Evolutionary conservation across 2,329 filamentous ascomycete species (phyloP).

Genomic region (Didymella pomorum): DNA sequence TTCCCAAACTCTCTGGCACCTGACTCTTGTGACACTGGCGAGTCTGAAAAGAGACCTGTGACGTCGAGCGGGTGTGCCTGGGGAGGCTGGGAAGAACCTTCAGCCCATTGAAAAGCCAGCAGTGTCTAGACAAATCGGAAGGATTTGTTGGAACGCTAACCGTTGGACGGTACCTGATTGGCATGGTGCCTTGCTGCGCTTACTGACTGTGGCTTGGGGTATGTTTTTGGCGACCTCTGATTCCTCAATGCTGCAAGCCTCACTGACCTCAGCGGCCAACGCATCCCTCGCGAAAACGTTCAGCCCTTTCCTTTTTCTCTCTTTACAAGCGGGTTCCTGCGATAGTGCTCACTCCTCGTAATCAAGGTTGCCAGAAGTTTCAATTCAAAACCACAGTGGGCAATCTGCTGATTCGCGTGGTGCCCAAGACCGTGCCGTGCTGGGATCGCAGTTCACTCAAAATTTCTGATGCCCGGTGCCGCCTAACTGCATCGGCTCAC

Average conservation of each 20-base stretch:
- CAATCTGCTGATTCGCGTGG: slow-evolving; percentile 11
- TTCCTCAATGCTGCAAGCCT: slow-evolving; percentile 30
- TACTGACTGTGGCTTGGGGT: slow-evolving; percentile 25
- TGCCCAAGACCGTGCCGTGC: slow-evolving; percentile 11
- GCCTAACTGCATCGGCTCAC: slow-evolving; percentile 29
- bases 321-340: slow-evolving; percentile 19
- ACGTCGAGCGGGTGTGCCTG: slow-evolving; percentile 28
- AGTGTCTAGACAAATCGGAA: slow-evolving; percentile 40
- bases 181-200: slow-evolving; percentile 29
- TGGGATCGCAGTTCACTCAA: slow-evolving; percentile 1
- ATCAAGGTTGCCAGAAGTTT: slow-evolving; percentile 16
- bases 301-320: slow-evolving; percentile 16
- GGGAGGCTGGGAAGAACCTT: slow-evolving; percentile 32
- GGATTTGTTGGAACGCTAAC: slow-evolving; percentile 31
- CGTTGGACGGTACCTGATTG: slow-evolving; percentile 40
- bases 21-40: slow-evolving; percentile 9
- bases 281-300: slow-evolving; percentile 29
- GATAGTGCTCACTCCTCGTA: slow-evolving; percentile 18
- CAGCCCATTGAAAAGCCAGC: slow-evolving; percentile 29
- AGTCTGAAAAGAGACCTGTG: slow-evolving; percentile 16
- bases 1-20: slow-evolving; percentile 17
- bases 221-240: slow-evolving; percentile 9
- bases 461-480: slow-evolving; percentile 21
- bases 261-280: slow-evolving; percentile 38
- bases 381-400: slow-evolving; percentile 6